Conservation (phyloP, 495 filamentous ascomycete species). For the Aspergillus affinis region DNA sequence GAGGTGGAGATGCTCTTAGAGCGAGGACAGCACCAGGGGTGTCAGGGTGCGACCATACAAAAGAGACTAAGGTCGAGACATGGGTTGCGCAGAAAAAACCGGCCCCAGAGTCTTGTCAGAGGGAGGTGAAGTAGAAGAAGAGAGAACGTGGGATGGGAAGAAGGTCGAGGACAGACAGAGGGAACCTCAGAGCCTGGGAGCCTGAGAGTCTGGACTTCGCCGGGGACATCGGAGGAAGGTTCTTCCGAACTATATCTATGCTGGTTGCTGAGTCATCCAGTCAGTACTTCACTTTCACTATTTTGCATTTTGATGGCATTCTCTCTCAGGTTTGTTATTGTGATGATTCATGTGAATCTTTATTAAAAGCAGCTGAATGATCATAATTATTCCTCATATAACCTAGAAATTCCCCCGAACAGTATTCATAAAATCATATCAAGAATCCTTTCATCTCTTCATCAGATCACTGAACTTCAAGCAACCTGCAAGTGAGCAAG, state of each 20-base stretch:
- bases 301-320: no score
- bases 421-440: no score
- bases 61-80: conserved; percentile 4
- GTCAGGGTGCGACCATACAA: conserved; percentile 21
- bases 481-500: no score
- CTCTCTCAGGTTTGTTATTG: no score
- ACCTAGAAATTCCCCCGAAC: no score
- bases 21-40: conserved; percentile 20
- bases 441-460: neutral
- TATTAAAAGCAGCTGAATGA: no score
- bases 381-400: no score
- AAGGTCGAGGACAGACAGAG: neutral
- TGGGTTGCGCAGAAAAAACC: conserved; percentile 3
- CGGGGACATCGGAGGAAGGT: neutral
- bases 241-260: neutral
- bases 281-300: no score
- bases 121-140: neutral
- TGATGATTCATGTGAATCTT: no score
- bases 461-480: no score
- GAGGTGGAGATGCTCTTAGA: conserved; percentile 14
- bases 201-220: neutral
- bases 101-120: neutral
- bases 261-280: neutral
- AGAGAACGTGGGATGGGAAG: neutral
- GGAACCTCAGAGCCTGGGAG: neutral